Base-by-base conservation (phyloP, 139 green algal genomes). In the Picochlorum sp. region DNA sequence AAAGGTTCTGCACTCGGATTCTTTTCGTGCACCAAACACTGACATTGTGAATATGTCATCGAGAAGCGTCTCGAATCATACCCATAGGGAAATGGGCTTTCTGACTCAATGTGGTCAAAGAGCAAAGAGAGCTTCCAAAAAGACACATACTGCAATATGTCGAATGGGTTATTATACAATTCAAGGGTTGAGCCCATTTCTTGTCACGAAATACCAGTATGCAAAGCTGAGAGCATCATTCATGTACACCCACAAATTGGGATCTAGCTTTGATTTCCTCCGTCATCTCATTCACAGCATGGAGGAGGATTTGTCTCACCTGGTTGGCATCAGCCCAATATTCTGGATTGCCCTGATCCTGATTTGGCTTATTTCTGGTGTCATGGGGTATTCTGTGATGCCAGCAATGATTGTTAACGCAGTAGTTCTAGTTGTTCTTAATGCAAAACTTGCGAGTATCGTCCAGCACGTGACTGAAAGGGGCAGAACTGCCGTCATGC, bases 211-310 rank as follows among this genome's bases (percentile, higher is more conserved):
- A 54, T 15, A 20, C 15, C 47, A 81, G 34, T 66, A 75, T 4
- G 28, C 50, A 5, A 73, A 78, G 30, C 73, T 83, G 77, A 54
- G 63, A 3, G 69, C 75, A 14, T 66, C 62, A n/a, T 83, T 78
- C 49, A 78, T 79, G 18, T 55, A 79, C 51, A 78, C 69, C 3
- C 75, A 82, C 65, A 64, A 64, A 45, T 21, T 57, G 6, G 44
- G 47, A 41, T 38, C 21, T 20, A 69, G 51, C 21, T 82, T 82
- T 54, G 54, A 68, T 34, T 82, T 82, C 32, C 45, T 50, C 68
- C 18, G 64, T 63, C 41, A 57, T 3, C 14, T 67, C 18, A 13
- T 15, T 37, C 30, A 26, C 15, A 71, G 32, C 65, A 59, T 77
- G 56, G 70, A 77, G 47, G 70, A 73, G 15, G 70, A 77, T 45